Conservation (phyloP, 257 asterid genomes). For the Lithospermum erythrorhizon region DNA sequence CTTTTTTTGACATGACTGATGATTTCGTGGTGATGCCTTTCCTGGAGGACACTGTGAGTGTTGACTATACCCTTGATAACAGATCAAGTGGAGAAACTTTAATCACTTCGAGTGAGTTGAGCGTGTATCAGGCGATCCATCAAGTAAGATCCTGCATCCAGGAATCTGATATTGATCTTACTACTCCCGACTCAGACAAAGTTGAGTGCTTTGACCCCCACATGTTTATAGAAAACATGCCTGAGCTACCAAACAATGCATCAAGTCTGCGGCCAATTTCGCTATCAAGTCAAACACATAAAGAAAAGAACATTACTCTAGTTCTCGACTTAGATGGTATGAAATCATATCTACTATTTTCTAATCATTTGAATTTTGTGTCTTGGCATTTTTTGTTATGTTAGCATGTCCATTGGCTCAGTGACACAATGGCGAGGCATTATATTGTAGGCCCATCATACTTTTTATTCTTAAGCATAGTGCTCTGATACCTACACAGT, state of each 20-base stretch:
- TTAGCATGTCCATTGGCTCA: no score
- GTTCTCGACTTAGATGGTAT: slow-evolving; percentile 95
- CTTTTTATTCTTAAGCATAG: background rate
- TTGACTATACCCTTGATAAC: slow-evolving; percentile 29
- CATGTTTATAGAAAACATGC: slow-evolving; percentile 57
- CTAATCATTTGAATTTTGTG: no score
- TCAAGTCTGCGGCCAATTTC: slow-evolving; percentile 25
- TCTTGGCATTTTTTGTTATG: no score
- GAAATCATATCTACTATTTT: slow-evolving; percentile 12
- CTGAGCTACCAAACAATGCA: slow-evolving; percentile 46
- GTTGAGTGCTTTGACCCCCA: slow-evolving; percentile 79
- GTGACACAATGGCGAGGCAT: background rate
- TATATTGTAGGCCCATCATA: background rate
- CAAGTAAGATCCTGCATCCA: slow-evolving; percentile 54
- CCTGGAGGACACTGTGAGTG: slow-evolving; percentile 46
- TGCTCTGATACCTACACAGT: background rate
- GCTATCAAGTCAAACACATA: slow-evolving; percentile 32
- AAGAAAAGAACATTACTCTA: slow-evolving; percentile 45
- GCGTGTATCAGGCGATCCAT: slow-evolving; percentile 59
- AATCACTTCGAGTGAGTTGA: slow-evolving; percentile 37
- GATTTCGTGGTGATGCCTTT: slow-evolving; percentile 51
- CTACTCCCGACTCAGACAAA: slow-evolving; percentile 43
- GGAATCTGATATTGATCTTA: slow-evolving; percentile 34
- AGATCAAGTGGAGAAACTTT: slow-evolving; percentile 32
- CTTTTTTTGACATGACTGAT: slow-evolving; percentile 49